Evolutionary conservation across 257 asterid genomes (phyloP).

Genomic region (Capsicum rhomboideum): DNA sequence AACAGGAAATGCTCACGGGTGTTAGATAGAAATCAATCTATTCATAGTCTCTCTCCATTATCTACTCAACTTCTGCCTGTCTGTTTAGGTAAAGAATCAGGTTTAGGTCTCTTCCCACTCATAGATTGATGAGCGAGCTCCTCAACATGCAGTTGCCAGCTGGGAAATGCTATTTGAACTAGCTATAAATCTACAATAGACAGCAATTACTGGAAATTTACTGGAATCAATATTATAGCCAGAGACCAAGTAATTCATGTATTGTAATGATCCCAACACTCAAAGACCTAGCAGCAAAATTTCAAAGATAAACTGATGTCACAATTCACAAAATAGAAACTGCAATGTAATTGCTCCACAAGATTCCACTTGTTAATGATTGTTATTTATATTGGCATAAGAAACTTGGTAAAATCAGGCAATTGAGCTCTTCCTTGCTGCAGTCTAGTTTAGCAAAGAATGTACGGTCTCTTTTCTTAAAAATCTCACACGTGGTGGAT

Average conservation of each 20-base stretch:
- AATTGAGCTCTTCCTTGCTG: not conserved
- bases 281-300: not conserved
- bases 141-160: not conserved
- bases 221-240: not conserved
- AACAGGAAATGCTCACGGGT: not conserved
- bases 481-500: not conserved
- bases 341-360: not conserved
- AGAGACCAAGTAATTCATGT: not conserved
- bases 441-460: not conserved
- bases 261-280: not conserved
- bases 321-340: not conserved
- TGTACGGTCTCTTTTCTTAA: not conserved
- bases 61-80: not conserved
- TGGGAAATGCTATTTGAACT: not conserved
- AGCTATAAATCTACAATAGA: not conserved
- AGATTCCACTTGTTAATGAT: not conserved
- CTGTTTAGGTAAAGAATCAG: not conserved
- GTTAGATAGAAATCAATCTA: not conserved
- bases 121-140: not conserved
- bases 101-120: not conserved
- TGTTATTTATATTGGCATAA: not conserved
- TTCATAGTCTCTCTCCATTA: not conserved
- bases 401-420: not conserved
- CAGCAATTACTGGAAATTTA: not conserved
- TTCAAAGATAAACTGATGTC: not conserved